These are phyloP conservation scores for Colletotrichum cereale DNA, from an alignment of 2,329 filamentous ascomycete genomes.

Conservation along the genomic window DNA sequence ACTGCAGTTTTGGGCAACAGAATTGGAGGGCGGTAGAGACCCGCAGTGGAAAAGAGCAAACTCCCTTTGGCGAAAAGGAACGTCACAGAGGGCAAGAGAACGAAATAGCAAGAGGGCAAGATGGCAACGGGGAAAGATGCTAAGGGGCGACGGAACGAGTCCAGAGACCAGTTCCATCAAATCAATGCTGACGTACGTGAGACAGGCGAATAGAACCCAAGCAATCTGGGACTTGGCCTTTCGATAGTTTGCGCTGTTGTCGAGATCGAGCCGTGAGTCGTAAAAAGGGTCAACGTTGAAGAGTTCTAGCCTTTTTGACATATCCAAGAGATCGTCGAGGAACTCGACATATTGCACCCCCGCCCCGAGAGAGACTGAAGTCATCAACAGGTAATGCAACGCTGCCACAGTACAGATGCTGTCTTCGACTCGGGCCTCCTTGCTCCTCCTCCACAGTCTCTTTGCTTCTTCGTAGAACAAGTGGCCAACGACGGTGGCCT, in stretches of 20 bases:
- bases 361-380: background rate
- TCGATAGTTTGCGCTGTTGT: background rate
- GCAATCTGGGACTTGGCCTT: background rate
- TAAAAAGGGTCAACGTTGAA: slow-evolving; percentile 1
- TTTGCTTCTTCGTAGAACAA: slow-evolving; percentile 6
- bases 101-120: background rate
- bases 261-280: background rate
- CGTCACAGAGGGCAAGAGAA: no score
- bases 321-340: background rate
- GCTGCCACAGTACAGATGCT: slow-evolving; percentile 6
- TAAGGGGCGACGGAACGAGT: no score
- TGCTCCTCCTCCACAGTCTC: background rate
- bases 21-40: no score
- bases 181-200: background rate
- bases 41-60: no score
- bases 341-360: slow-evolving; percentile 7
- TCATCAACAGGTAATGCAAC: background rate
- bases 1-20: no score
- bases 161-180: no score
- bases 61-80: no score
- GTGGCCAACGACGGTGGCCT: background rate
- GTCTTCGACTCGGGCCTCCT: background rate
- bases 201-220: background rate
- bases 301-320: slow-evolving; percentile 6
- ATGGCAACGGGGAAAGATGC: no score